A percentile compares a stretch with the other conserved stretches of the same genome.
Evolutionary conservation across 2,329 filamentous ascomycete genomes (phyloP).

Genomic region (Fusarium protoensiforme): DNA sequence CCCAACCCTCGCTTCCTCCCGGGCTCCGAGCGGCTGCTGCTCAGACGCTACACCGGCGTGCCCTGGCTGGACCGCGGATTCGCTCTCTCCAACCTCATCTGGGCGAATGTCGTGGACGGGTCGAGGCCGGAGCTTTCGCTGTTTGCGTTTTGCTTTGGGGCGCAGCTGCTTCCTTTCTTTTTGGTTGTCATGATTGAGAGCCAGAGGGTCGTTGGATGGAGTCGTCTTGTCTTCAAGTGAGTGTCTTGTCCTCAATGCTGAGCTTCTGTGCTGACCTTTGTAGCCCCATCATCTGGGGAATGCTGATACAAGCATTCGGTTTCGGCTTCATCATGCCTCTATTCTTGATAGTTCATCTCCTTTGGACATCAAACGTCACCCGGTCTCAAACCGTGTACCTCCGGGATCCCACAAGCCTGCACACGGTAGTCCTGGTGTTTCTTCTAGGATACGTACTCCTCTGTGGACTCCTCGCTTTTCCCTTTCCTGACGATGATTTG

Average conservation of each 20-base stretch:
- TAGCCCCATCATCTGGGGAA: slow-evolving; percentile 39
- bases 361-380: slow-evolving; percentile 21
- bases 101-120: slow-evolving; percentile 36
- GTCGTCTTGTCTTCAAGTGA: slow-evolving; percentile 35
- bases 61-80: slow-evolving; percentile 28
- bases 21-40: slow-evolving; percentile 25
- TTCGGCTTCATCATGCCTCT: slow-evolving; percentile 38
- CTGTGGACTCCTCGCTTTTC: slow-evolving; percentile 29
- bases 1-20: slow-evolving; percentile 32
- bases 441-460: slow-evolving; percentile 37
- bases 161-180: slow-evolving; percentile 34
- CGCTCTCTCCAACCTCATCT: slow-evolving; percentile 34
- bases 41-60: slow-evolving; percentile 34
- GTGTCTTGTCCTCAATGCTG: neutral
- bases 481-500: slow-evolving; percentile 26
- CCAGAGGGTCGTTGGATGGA: slow-evolving; percentile 19
- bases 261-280: neutral
- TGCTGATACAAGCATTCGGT: slow-evolving; percentile 34
- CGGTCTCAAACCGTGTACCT: slow-evolving; percentile 26
- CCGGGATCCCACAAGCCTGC: slow-evolving; percentile 29
- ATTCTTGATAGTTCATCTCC: slow-evolving; percentile 34
- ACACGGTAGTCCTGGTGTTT: slow-evolving; percentile 33
- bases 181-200: slow-evolving; percentile 36
- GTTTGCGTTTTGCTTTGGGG: slow-evolving; percentile 35
- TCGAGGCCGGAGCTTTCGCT: slow-evolving; percentile 37